Base-by-base conservation (phyloP, 75 land plant genomes). In the Picea glauca region DNA sequence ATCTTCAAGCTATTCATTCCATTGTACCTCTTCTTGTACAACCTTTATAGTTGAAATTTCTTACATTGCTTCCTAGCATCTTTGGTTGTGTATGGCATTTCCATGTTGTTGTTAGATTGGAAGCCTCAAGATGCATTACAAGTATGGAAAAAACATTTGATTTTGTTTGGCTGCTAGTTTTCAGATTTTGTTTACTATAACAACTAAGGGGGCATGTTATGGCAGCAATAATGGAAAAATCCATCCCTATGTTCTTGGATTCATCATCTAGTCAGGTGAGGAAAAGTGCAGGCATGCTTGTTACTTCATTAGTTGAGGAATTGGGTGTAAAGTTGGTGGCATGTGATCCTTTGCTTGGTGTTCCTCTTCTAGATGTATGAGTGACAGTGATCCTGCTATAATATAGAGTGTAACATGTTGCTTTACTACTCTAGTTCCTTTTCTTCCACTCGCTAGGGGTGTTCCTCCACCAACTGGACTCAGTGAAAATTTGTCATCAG, bases 281-380 rank as follows among this genome's bases (percentile, higher is more conserved):
- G 83, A 98, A 97, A 82, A 96, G 99, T 58, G 96, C 98, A 82
- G 98, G 98, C 78, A 93, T 97, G 93, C 94, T 97, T 78, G 79
- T 97, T 26, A 85, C 88, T 73, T 78, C 90, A 76, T 91, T 97
- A 70, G 95, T 97, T 18, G 92, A 94, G 78, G 98, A 92, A 12
- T 77, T 96, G 74, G 94, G 96, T 57, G 82, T 82, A 3, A 91
- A 94, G 75, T 81, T 97, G 60, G 94, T 94, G 11, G 87, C 98
- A 13, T 97, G 94, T 84, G 87, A 96, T 43, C 86, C 99, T 80
- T 85, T 87, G 58, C 87, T 97, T 32, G 93, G 94, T 63, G 98
- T 97, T 65, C 99, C 96, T 62, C 91, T 97, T 74, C 81, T 97
- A 21, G 93, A 60, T 97, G 99, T 78, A 97, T 94, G 99, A 83